Evolutionary conservation across 768 basidiomycete species (phyloP).

Genomic region (Flagelloscypha sp.): DNA sequence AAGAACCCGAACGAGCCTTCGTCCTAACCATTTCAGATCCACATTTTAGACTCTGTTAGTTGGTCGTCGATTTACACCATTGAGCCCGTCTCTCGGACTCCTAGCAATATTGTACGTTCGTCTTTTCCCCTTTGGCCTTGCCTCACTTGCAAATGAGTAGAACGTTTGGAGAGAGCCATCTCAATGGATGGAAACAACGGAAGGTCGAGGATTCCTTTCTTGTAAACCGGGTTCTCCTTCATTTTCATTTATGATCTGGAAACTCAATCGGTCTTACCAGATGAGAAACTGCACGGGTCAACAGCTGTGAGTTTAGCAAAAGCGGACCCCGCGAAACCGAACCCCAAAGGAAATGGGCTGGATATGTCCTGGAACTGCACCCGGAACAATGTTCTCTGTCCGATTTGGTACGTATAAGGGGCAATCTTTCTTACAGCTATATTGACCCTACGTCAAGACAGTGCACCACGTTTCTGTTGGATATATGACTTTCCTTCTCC

Average conservation of each 20-base stretch:
- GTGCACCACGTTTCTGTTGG: conserved; percentile 50
- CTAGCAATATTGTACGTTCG: conserved; percentile 45
- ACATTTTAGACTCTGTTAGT: conserved; percentile 66
- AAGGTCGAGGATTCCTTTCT: conserved; percentile 80
- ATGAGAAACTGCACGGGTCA: conserved; percentile 55
- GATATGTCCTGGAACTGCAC: conserved; percentile 79
- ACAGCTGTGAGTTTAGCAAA: conserved; percentile 42
- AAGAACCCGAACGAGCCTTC: conserved; percentile 7
- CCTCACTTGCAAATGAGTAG: conserved; percentile 28
- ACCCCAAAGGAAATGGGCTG: conserved; percentile 57
- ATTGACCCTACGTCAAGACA: conserved; percentile 31
- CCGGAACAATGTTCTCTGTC: conserved; percentile 62
- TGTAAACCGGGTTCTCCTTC: conserved; percentile 37
- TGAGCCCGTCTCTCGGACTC: conserved; percentile 51
- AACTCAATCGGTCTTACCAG: conserved; percentile 24
- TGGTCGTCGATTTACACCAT: conserved; percentile 65
- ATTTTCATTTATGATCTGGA: neutral
- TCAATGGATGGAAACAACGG: conserved; percentile 77
- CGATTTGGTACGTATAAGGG: conserved; percentile 50
- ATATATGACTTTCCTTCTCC: conserved; percentile 68
- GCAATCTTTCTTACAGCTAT: conserved; percentile 9
- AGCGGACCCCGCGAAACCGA: conserved; percentile 51
- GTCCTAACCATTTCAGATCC: conserved; percentile 37
- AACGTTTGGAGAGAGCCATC: conserved; percentile 78
- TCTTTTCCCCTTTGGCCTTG: neutral